Conservation (phyloP, 2,329 filamentous ascomycete species). For the Fusarium verticillioides region DNA sequence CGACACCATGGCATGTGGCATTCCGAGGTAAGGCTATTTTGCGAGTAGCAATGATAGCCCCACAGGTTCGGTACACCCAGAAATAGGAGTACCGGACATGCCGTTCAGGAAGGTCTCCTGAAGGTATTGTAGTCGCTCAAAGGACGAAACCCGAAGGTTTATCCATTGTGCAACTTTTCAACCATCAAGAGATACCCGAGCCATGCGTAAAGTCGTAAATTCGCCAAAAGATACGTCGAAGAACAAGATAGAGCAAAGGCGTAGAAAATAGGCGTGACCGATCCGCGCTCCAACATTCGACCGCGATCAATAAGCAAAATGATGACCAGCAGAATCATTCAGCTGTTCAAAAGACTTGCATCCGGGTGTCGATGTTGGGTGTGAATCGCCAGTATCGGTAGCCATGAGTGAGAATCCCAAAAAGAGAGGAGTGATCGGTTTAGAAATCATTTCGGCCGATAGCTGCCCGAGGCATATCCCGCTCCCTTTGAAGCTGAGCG, state of each 20-base stretch:
- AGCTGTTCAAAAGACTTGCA: slow-evolving; percentile 34
- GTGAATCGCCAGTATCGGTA: slow-evolving; percentile 42
- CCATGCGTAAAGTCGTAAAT: slow-evolving; percentile 53
- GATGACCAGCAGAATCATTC: slow-evolving; percentile 34
- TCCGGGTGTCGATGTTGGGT: slow-evolving; percentile 45
- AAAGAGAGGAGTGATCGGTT: slow-evolving; percentile 28
- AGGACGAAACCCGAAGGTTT: slow-evolving; percentile 11
- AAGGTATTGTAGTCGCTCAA: slow-evolving; percentile 25
- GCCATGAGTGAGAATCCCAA: slow-evolving; percentile 32
- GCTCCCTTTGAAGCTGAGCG: slow-evolving; percentile 82
- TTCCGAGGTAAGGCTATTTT: slow-evolving; percentile 19
- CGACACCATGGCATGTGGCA: slow-evolving; percentile 20
- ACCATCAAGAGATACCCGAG: slow-evolving; percentile 50
- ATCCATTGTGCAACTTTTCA: slow-evolving; percentile 22
- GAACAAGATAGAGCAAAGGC: slow-evolving; percentile 56
- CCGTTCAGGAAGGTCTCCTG: slow-evolving; percentile 50
- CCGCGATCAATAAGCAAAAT: slow-evolving; percentile 41
- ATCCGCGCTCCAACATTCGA: slow-evolving; percentile 43
- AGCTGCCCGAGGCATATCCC: slow-evolving; percentile 57
- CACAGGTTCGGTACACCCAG: slow-evolving; percentile 43
- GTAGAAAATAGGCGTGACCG: slow-evolving; percentile 46
- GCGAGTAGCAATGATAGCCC: slow-evolving; percentile 28
- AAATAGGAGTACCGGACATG: slow-evolving; percentile 52
- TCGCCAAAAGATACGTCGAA: slow-evolving; percentile 52
- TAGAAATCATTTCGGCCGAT: slow-evolving; percentile 50